Conservation (phyloP, 306 rosid species). For the Pyrus pyrifolia region DNA sequence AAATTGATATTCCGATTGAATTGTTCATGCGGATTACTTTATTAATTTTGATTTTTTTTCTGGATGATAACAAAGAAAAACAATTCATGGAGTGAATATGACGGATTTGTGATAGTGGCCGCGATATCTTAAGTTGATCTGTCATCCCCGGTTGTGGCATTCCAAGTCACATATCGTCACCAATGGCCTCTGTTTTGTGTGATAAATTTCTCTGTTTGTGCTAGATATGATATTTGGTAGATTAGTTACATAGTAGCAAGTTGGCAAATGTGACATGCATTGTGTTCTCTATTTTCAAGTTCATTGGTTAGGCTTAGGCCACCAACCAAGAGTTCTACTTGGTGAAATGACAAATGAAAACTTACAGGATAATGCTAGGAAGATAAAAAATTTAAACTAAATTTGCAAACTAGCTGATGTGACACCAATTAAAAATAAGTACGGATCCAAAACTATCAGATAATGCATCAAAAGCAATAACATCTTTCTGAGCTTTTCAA, state of each 20-base stretch:
- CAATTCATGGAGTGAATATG: neutral
- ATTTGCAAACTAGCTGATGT: no score
- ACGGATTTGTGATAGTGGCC: no score
- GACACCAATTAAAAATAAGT: no score
- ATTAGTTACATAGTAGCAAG: slow-evolving; percentile 18
- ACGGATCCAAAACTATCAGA: neutral
- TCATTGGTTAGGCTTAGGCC: slow-evolving; percentile 18
- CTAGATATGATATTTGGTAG: slow-evolving; percentile 3
- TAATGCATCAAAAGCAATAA: neutral
- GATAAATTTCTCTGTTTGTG: neutral
- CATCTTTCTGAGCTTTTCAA: neutral
- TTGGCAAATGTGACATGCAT: neutral
- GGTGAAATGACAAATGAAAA: slow-evolving; percentile 17
- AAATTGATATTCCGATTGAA: slow-evolving; percentile 2
- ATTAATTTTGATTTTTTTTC: neutral
- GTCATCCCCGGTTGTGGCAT: no score
- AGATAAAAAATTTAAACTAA: no score
- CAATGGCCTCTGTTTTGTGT: neutral
- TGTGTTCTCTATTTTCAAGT: neutral
- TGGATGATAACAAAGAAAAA: neutral
- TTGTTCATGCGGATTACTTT: neutral
- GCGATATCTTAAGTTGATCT: no score
- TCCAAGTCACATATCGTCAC: no score
- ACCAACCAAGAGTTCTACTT: slow-evolving; percentile 26
- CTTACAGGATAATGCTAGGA: neutral